Conservation (phyloP, 345 rosid genomes). For the Pseudoturritis turrita region DNA sequence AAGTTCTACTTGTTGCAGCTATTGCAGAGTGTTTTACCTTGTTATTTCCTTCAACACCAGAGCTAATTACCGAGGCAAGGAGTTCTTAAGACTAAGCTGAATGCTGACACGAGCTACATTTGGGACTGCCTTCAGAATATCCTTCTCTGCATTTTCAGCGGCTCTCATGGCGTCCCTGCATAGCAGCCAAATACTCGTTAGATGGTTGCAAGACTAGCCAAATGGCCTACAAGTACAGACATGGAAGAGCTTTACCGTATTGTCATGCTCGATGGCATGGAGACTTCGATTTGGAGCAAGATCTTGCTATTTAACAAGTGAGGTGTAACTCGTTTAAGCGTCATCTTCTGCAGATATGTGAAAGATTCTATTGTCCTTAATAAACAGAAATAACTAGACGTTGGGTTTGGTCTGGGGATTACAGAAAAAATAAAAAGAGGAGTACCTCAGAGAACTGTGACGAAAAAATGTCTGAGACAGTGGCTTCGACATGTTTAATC, state of each 20-base stretch:
- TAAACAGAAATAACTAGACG: neutral
- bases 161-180: constrained; percentile 58
- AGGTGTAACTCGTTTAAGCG: constrained; percentile 52
- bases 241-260: constrained; percentile 28
- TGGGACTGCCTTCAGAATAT: constrained; percentile 43
- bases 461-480: constrained; percentile 37
- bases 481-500: constrained; percentile 49
- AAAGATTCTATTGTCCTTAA: neutral
- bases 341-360: constrained; percentile 48
- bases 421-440: neutral
- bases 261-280: constrained; percentile 34
- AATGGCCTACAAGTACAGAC: neutral
- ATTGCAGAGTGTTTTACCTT: neutral
- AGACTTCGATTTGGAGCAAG: constrained; percentile 45
- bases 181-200: neutral
- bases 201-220: neutral
- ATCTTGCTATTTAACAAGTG: constrained; percentile 66
- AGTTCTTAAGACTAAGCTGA: constrained; percentile 51
- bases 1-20: neutral
- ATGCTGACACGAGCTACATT: constrained; percentile 47
- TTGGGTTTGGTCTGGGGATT: neutral
- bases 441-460: constrained; percentile 55
- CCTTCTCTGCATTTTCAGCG: constrained; percentile 54
- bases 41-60: constrained; percentile 1
- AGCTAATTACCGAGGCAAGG: constrained; percentile 27